phyloP scores from a whole-genome alignment of 495 filamentous ascomycete species.

The Penicillium subrubescens region DNA sequence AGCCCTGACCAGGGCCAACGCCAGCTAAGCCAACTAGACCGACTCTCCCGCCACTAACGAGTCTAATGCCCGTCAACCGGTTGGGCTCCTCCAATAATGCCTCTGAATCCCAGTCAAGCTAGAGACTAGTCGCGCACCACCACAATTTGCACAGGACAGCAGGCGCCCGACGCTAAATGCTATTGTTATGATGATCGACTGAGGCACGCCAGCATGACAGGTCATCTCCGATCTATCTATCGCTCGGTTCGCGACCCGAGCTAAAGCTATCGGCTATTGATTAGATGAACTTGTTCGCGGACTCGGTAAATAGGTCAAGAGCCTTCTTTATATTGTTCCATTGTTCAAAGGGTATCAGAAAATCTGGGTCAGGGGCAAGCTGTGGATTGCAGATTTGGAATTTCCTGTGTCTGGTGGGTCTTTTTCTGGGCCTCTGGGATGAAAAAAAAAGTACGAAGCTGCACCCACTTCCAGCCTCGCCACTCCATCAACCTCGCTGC shows the following conservation, averaged over 20 bases:
- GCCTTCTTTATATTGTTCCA: not conserved
- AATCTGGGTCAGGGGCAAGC: not conserved
- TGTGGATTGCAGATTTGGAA: constrained; percentile 9
- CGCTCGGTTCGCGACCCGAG: constrained; percentile 1
- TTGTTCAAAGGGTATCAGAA: not conserved
- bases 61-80: not conserved
- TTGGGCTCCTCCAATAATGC: not conserved
- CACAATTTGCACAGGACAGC: not conserved
- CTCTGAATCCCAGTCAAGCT: not conserved
- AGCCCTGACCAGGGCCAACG: not conserved
- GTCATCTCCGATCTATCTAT: constrained; percentile 12
- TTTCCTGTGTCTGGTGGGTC: not conserved
- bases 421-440: not conserved
- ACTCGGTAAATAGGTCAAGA: not conserved
- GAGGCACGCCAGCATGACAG: not conserved
- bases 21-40: constrained; percentile 3
- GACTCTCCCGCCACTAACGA: not conserved
- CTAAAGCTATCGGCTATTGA: not conserved
- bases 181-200: not conserved
- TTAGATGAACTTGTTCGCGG: not conserved
- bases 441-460: constrained; percentile 14
- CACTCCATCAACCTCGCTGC: constrained; percentile 21
- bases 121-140: not conserved
- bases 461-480: constrained; percentile 10
- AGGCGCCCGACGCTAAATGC: not conserved